Evolutionary conservation across 2,329 filamentous ascomycete genomes (phyloP), one percentile per base, ranked within the genome.

Genomic region (Aureobasidium mangrovei): DNA sequence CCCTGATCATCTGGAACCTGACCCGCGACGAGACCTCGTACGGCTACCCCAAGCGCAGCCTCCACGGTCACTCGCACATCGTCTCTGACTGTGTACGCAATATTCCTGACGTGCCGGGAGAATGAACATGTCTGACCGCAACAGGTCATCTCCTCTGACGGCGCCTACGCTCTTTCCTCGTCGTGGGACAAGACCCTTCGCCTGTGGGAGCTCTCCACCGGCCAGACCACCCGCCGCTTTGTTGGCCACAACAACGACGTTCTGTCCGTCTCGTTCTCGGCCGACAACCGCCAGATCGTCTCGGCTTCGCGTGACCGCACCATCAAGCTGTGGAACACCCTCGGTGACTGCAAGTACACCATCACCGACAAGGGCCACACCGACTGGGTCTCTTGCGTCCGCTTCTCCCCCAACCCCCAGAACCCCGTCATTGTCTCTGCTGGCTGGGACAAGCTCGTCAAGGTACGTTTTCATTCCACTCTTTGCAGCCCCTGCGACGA

Each of bases 251-350:
- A 83, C 82, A 95, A 95, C 83, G 93, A 97, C 72, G 91, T 98
- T 69, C 90, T 97, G 73, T 97, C 91, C 75, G 93, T 98, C 75
- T 96, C 91, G 67, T 98, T 98, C 88, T 97, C 93, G 69, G 93
- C 93, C 84, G 93, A 98, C 83, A 97, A 97, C 88, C 88, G 93
- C 74, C 93, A 97, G 83, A 97, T 98, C 77, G 93, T 97, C 70
- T 97, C 93, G 65, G 93, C 91, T 65, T 97, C 93, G 63, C 91
- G 93, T 75, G 93, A 98, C 82, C 86, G 90, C 75, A 89, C 88
- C 72, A 97, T 98, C 84, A 98, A 97, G 88, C 86, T 98, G 70
- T 98, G 93, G 93, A 98, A 98, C 84, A 98, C 93, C 69, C 89
- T 98, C 65, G 93, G 93, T 78, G 93, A 98, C 85, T 98, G 93